Base-by-base conservation (phyloP, 768 basidiomycete species). In the Boletus sensibilis region DNA sequence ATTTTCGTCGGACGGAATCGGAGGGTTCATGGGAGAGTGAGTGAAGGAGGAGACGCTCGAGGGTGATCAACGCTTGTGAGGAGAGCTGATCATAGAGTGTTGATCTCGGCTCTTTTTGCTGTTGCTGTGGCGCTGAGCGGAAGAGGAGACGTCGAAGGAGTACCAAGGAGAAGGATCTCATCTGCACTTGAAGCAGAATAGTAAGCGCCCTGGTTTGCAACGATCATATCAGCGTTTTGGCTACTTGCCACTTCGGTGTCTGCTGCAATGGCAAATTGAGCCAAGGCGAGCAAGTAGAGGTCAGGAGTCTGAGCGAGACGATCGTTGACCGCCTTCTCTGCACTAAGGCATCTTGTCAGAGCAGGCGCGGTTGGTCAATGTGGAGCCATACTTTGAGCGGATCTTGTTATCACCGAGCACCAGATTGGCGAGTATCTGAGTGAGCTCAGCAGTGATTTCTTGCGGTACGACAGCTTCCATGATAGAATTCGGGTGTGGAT, bases 371-470 rank as follows among this genome's bases (percentile, higher is more conserved):
- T 14, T 10, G 8, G 31, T 33, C 12, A 37, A 52, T 39, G 44
- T 23, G 10, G 18, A 48, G 53, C 10, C 53, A 21, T 64, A 88
- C 90, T 79, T 87, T 61, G 86, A 76, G 18, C 90, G 84, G 49
- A 93, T 89, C 52, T 86, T 83, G 72, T 93, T 93, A 70, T 93
- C 90, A 5, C 89, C 91, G 39, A 90, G 76, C 5, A 92, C 87
- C 20, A 92, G 83, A 72, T 93, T 92, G 12, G 88, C 87, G 40
- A 93, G 82, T 57, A 92, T 90, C 73, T 92, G 90, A 1, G 87
- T 90, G 61, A 92, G 80, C 65, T 92, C 88, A 13, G 77, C 74
- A 8, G 86, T 85, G 43, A 91, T 88, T 69, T 90, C 86, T 54
- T 84, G 79, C 0, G 87, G 70, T 38, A 72, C 72, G 56, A 73